phyloP scores from a whole-genome alignment of 495 filamentous ascomycete species.

The Tuber magnatum region DNA sequence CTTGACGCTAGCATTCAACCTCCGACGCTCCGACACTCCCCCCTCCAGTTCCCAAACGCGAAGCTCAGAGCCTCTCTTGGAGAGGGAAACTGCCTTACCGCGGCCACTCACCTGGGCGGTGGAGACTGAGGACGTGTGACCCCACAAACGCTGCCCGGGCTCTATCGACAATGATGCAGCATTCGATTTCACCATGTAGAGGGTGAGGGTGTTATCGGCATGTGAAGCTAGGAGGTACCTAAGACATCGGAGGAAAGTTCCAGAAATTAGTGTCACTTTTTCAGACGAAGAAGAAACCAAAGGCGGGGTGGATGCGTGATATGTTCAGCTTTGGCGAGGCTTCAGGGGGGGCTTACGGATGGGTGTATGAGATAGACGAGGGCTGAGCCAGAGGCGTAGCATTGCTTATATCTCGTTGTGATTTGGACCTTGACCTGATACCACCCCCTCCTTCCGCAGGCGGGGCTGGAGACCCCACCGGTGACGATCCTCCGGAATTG shows the following conservation, averaged over 20 bases:
- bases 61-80: constrained; percentile 72
- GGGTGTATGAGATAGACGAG: constrained; percentile 38
- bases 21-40: constrained; percentile 46
- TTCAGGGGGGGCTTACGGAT: constrained; percentile 37
- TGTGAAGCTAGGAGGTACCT: constrained; percentile 86
- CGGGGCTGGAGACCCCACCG: constrained; percentile 21
- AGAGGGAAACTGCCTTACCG: constrained; percentile 87
- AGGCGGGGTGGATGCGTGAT: not conserved
- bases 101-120: constrained; percentile 76
- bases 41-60: constrained; percentile 92
- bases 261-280: constrained; percentile 49
- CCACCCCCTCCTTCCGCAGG: constrained; percentile 14
- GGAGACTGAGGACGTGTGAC: constrained; percentile 86
- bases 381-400: constrained; percentile 37
- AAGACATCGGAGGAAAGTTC: constrained; percentile 75
- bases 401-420: constrained; percentile 18
- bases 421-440: constrained; percentile 26
- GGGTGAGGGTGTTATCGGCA: constrained; percentile 83
- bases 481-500: constrained; percentile 13
- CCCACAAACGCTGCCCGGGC: constrained; percentile 73
- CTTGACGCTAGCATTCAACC: constrained; percentile 26
- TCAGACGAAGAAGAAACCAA: constrained; percentile 4
- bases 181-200: constrained; percentile 76
- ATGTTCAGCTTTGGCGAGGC: constrained; percentile 29
- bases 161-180: constrained; percentile 60